These are phyloP conservation scores for Cyclotella distinguenda DNA, from an alignment of 108 stramenopile genomes.

Conservation along the genomic window DNA sequence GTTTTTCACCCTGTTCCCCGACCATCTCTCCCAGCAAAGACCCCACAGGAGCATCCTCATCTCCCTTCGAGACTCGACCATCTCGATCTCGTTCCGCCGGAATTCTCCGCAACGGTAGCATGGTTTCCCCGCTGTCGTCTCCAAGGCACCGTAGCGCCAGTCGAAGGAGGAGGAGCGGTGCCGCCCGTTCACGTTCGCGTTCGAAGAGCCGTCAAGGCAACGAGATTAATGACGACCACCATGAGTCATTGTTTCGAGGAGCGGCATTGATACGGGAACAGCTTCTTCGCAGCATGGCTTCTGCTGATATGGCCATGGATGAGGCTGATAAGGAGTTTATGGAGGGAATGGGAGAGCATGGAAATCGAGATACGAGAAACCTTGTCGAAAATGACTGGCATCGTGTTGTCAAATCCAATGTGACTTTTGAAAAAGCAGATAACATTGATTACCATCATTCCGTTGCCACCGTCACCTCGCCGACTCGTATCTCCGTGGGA, in stretches of 20 bases:
- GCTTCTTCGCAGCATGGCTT: slow-evolving; percentile 31
- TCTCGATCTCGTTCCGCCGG: too few species aligned
- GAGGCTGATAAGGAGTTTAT: slow-evolving; percentile 28
- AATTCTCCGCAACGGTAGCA: too few species aligned
- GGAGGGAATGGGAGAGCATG: slow-evolving; percentile 5
- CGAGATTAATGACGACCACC: slow-evolving; percentile 14
- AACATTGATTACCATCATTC: neutral
- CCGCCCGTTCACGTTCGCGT: neutral
- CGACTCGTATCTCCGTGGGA: slow-evolving; percentile 5
- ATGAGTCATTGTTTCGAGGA: slow-evolving; percentile 33
- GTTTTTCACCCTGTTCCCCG: too few species aligned
- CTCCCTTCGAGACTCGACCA: too few species aligned
- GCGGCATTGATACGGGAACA: slow-evolving; percentile 44
- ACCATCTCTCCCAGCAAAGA: too few species aligned
- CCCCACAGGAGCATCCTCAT: too few species aligned
- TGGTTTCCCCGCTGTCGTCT: too few species aligned
- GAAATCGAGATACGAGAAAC: neutral
- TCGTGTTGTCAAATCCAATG: neutral
- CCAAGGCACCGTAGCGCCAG: too few species aligned
- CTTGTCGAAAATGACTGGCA: neutral
- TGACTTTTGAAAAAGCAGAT: neutral
- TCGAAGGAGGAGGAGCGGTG: neutral
- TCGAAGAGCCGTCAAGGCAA: too few species aligned
- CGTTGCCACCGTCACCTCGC: too few species aligned
- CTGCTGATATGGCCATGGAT: slow-evolving; percentile 29